phyloP scores from a whole-genome alignment of 177 flowering plant species.

The Vitis hybrid region DNA sequence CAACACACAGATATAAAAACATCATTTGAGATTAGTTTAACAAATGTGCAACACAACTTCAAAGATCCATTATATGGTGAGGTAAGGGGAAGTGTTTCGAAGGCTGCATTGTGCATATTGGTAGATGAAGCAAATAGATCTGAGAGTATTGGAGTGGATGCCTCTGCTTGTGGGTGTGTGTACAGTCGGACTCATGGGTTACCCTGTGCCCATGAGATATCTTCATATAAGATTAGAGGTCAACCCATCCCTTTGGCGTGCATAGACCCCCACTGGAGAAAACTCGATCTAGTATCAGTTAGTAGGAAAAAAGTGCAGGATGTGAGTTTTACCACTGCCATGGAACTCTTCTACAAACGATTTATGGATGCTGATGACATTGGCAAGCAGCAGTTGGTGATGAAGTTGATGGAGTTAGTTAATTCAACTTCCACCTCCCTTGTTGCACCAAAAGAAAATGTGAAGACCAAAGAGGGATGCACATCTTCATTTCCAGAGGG shows the following conservation, averaged over 20 bases:
- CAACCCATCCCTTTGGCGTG: background rate
- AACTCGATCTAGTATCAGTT: background rate
- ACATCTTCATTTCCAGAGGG: too few relatives aligned
- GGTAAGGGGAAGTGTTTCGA: background rate
- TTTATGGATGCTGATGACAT: too few relatives aligned
- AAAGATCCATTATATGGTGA: background rate
- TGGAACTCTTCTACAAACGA: too few relatives aligned
- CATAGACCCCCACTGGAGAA: background rate
- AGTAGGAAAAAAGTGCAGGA: too few relatives aligned
- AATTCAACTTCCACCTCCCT: too few relatives aligned
- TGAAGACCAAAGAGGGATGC: too few relatives aligned
- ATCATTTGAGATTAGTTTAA: slow-evolving; percentile 1
- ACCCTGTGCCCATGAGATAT: slow-evolving; percentile 9
- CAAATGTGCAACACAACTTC: slow-evolving; percentile 1
- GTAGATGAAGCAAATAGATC: background rate
- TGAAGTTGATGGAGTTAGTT: too few relatives aligned
- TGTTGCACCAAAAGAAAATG: too few relatives aligned
- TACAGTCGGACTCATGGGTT: background rate
- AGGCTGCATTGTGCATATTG: background rate
- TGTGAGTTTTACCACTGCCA: too few relatives aligned
- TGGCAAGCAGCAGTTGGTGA: too few relatives aligned
- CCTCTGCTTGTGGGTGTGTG: background rate
- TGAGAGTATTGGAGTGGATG: background rate
- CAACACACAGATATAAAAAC: slow-evolving; percentile 2
- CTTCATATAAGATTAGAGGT: background rate